phyloP scores from a whole-genome alignment of 2,329 filamentous ascomycete species.

The Graphiopsis chlorocephala region DNA sequence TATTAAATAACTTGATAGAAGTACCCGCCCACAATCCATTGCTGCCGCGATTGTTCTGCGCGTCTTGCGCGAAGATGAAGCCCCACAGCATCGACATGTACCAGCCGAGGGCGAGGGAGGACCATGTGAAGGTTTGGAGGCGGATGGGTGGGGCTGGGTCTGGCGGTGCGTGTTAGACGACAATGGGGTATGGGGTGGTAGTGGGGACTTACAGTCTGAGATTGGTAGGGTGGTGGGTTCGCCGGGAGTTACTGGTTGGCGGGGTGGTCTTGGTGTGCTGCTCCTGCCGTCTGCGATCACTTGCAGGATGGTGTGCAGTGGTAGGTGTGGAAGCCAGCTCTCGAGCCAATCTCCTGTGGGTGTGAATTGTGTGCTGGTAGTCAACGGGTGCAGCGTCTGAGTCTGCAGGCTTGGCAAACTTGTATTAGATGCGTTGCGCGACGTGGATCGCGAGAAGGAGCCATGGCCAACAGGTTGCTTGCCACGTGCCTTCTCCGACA shows the following conservation, averaged over 20 bases:
- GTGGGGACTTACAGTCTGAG: conserved; percentile 35
- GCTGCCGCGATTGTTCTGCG: conserved; percentile 75
- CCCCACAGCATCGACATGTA: conserved; percentile 94
- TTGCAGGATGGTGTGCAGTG: conserved; percentile 80
- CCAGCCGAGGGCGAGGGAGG: conserved; percentile 84
- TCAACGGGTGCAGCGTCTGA: conserved; percentile 45
- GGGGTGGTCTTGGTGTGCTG: conserved; percentile 25
- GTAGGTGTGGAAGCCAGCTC: conserved; percentile 86
- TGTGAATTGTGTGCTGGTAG: conserved; percentile 64
- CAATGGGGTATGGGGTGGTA: conserved; percentile 44
- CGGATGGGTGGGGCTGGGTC: conserved; percentile 44
- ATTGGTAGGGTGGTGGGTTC: not conserved
- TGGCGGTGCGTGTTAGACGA: conserved; percentile 67
- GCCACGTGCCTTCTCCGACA: conserved; percentile 95
- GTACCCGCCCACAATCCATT: conserved; percentile 93
- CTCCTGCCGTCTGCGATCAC: conserved; percentile 56
- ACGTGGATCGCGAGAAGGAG: conserved; percentile 67
- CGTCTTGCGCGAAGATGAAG: conserved; percentile 84
- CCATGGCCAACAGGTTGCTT: conserved; percentile 85
- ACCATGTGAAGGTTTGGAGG: conserved; percentile 93
- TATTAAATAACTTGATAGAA: conserved; percentile 78
- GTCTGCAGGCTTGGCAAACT: conserved; percentile 69
- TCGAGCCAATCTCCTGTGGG: conserved; percentile 84
- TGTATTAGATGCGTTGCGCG: conserved; percentile 74
- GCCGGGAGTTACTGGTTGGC: conserved; percentile 4